Percentiles rank a stretch among this genome's conserved stretches.
Conservation (phyloP, 352 stramenopile genomes). For the Globisporangium nunn region DNA sequence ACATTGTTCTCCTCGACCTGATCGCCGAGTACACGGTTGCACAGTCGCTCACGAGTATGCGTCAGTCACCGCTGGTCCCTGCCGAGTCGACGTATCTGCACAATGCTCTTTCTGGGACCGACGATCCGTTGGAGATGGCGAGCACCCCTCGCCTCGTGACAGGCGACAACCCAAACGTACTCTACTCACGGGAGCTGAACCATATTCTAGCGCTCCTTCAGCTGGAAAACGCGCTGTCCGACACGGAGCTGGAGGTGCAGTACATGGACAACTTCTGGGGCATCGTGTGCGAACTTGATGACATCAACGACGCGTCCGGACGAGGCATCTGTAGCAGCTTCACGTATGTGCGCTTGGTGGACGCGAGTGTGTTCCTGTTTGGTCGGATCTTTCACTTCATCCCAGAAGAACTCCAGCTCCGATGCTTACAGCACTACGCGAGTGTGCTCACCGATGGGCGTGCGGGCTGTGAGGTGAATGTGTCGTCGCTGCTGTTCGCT, state of each 20-base stretch:
- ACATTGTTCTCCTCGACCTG: constrained; percentile 70
- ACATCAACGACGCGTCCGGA: constrained; percentile 21
- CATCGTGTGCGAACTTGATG: constrained; percentile 26
- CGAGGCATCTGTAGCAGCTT: constrained; percentile 56
- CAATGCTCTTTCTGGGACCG: constrained; percentile 40
- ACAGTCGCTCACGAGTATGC: constrained; percentile 68
- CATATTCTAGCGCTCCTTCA: constrained; percentile 62
- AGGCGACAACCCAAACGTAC: constrained; percentile 49
- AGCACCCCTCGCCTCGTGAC: constrained; percentile 43
- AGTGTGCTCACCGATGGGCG: constrained; percentile 52
- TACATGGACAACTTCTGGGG: constrained; percentile 76
- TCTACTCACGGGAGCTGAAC: constrained; percentile 78
- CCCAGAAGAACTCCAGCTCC: constrained; percentile 78
- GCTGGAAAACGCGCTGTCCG: constrained; percentile 63
- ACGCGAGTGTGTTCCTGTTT: constrained; percentile 73
- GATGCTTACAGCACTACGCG: constrained; percentile 74
- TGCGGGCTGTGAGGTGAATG: constrained; percentile 66
- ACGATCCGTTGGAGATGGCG: constrained; percentile 59
- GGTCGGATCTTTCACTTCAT: constrained; percentile 70
- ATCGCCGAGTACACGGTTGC: constrained; percentile 74
- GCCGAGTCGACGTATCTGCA: constrained; percentile 59
- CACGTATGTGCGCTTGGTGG: constrained; percentile 75
- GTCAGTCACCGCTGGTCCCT: constrained; percentile 44
- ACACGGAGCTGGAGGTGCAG: constrained; percentile 80
- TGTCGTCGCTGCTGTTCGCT: constrained; percentile 69